phyloP scores from a whole-genome alignment of 768 basidiomycete genomes.

The Stropharia rugosoannulata region DNA sequence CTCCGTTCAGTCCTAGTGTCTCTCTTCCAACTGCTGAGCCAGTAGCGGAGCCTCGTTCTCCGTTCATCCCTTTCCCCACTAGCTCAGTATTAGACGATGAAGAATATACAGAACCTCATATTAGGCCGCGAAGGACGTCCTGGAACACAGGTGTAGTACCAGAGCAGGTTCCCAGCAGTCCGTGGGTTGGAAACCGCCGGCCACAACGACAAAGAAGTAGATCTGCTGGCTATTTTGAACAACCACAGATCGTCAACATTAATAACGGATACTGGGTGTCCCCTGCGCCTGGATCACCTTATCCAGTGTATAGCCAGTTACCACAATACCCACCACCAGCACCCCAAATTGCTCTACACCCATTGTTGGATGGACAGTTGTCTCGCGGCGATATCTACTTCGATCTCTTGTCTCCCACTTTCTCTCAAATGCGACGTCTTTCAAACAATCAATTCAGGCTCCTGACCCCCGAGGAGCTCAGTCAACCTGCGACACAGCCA shows the following conservation, averaged over 20 bases:
- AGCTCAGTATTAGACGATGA: slow-evolving; percentile 1
- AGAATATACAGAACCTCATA: slow-evolving; percentile 6
- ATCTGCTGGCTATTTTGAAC: slow-evolving; percentile 13
- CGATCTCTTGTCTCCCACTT: slow-evolving; percentile 50
- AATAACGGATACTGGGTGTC: slow-evolving; percentile 10
- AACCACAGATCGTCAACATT: slow-evolving; percentile 7
- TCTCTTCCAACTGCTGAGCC: slow-evolving; percentile 14
- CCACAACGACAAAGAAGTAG: slow-evolving; percentile 11
- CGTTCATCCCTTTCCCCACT: slow-evolving; percentile 25
- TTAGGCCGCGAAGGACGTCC: slow-evolving; percentile 37
- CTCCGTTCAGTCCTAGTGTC: slow-evolving; percentile 27
- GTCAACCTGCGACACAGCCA: slow-evolving; percentile 56
- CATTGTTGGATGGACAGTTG: slow-evolving; percentile 50
- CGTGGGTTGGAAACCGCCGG: slow-evolving; percentile 10
- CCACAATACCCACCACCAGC: slow-evolving; percentile 11
- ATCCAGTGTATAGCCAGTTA: slow-evolving; percentile 17
- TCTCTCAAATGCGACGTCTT: slow-evolving; percentile 40
- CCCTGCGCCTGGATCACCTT: slow-evolving; percentile 11
- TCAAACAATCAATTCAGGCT: slow-evolving; percentile 35
- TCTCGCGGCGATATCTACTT: slow-evolving; percentile 48
- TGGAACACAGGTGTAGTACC: slow-evolving; percentile 34
- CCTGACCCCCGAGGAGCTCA: slow-evolving; percentile 45
- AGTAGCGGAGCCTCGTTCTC: background rate
- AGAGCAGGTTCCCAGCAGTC: slow-evolving; percentile 4
- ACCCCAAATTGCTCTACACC: slow-evolving; percentile 35